Evolutionary conservation across 2,329 filamentous ascomycete genomes (phyloP).

Genomic region (Aspergillus felis): DNA sequence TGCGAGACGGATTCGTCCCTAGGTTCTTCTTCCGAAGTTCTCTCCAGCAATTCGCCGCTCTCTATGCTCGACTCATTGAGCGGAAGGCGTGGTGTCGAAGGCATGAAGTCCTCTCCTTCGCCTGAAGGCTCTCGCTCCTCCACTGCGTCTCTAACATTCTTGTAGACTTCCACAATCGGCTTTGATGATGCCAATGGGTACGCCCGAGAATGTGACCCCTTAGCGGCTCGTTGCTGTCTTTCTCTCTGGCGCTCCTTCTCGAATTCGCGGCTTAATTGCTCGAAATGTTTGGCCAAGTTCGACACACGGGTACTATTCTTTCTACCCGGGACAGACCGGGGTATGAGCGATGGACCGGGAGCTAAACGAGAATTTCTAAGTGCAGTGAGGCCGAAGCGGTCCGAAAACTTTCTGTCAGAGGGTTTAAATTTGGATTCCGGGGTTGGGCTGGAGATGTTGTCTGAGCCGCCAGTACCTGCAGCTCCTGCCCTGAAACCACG

Average conservation of each 20-base stretch:
- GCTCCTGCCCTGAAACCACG: slow-evolving; percentile 21
- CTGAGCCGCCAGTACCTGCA: slow-evolving; percentile 18
- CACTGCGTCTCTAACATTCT: slow-evolving; percentile 88
- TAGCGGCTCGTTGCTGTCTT: slow-evolving; percentile 72
- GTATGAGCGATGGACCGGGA: slow-evolving; percentile 68
- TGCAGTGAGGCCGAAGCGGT: slow-evolving; percentile 63
- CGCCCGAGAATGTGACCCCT: slow-evolving; percentile 70
- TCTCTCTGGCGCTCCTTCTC: slow-evolving; percentile 90
- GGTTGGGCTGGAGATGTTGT: slow-evolving; percentile 20
- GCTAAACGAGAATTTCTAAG: slow-evolving; percentile 56
- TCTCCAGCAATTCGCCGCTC: slow-evolving; percentile 24
- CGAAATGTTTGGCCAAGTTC: slow-evolving; percentile 90
- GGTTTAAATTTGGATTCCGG: slow-evolving; percentile 34
- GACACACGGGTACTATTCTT: slow-evolving; percentile 76
- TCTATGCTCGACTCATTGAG: slow-evolving; percentile 31
- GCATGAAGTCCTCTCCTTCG: slow-evolving; percentile 51
- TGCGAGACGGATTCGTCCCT: slow-evolving; percentile 31
- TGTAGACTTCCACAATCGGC: slow-evolving; percentile 93
- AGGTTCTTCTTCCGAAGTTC: slow-evolving; percentile 21
- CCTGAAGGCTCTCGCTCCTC: slow-evolving; percentile 68
- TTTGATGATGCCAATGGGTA: slow-evolving; percentile 91
- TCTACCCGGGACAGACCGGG: slow-evolving; percentile 71
- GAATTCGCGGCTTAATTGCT: slow-evolving; percentile 93
- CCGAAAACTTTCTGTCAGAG: slow-evolving; percentile 71
- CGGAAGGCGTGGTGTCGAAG: slow-evolving; percentile 21